Conservation (phyloP, 2,329 filamentous ascomycete species). For the Fusarium continuum region DNA sequence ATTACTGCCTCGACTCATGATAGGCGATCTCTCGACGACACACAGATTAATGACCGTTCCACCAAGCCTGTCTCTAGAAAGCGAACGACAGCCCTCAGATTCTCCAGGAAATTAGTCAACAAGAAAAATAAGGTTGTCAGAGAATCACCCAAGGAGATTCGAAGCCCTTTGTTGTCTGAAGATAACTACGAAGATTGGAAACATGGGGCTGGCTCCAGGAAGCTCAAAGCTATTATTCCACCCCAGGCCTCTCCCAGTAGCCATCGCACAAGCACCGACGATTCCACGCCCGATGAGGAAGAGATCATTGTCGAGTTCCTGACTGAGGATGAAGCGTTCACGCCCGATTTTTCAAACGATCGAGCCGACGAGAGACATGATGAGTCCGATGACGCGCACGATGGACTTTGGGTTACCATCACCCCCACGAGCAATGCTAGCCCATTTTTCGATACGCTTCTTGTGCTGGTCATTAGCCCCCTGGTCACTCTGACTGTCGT, state of each 20-base stretch:
- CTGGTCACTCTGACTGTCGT: slow-evolving; percentile 92
- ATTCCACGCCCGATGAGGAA: slow-evolving; percentile 16
- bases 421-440: slow-evolving; percentile 89
- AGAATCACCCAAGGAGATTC: slow-evolving; percentile 16
- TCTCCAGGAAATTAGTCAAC: slow-evolving; percentile 7
- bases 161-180: slow-evolving; percentile 28
- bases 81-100: slow-evolving; percentile 12
- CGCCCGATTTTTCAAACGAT: slow-evolving; percentile 40
- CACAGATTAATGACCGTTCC: slow-evolving; percentile 9
- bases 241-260: slow-evolving; percentile 5
- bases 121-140: slow-evolving; percentile 13
- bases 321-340: slow-evolving; percentile 40
- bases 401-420: slow-evolving; percentile 96
- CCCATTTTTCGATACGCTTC: slow-evolving; percentile 93
- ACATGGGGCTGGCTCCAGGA: background rate
- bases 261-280: slow-evolving; percentile 1
- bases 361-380: slow-evolving; percentile 35
- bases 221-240: slow-evolving; percentile 10
- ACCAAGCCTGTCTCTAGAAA: slow-evolving; percentile 13
- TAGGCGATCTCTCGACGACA: slow-evolving; percentile 20
- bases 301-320: slow-evolving; percentile 34
- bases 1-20: slow-evolving; percentile 16
- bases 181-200: slow-evolving; percentile 21
- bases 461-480: slow-evolving; percentile 96
- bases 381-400: slow-evolving; percentile 50